phyloP scores from a whole-genome alignment of 2,329 filamentous ascomycete genomes.

The Colletotrichum phormii region DNA sequence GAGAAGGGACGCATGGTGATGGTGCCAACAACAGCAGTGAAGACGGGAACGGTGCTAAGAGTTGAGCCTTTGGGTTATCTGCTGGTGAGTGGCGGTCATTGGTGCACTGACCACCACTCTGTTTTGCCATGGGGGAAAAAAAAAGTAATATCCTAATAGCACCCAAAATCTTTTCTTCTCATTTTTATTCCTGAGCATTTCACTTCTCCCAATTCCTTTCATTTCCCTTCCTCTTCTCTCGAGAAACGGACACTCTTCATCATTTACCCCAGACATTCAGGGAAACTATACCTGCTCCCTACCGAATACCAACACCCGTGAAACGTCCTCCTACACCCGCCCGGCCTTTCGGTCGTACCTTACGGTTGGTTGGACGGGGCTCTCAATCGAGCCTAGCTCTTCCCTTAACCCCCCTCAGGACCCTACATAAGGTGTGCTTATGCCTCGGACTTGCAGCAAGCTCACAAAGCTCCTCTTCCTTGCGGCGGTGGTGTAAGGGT shows the following conservation, averaged over 20 bases:
- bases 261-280: neutral
- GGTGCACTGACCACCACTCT: neutral
- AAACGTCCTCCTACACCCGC: neutral
- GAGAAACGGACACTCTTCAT: neutral
- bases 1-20: too few species aligned
- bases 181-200: neutral
- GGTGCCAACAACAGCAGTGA: neutral
- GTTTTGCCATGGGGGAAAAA: neutral
- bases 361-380: neutral
- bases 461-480: neutral
- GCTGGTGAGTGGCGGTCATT: neutral
- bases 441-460: neutral
- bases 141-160: neutral
- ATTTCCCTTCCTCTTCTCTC: neutral
- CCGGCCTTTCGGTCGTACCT: neutral
- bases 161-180: neutral
- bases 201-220: neutral
- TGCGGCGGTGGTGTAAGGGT: constrained; percentile 33
- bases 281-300: neutral
- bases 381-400: neutral
- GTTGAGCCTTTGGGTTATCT: neutral
- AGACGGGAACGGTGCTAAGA: neutral
- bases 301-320: too few species aligned
- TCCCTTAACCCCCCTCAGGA: neutral
- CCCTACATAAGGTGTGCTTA: neutral